Evolutionary conservation across 202 grass and related monocot genomes (phyloP).

Genomic region (Panicum virgatum): DNA sequence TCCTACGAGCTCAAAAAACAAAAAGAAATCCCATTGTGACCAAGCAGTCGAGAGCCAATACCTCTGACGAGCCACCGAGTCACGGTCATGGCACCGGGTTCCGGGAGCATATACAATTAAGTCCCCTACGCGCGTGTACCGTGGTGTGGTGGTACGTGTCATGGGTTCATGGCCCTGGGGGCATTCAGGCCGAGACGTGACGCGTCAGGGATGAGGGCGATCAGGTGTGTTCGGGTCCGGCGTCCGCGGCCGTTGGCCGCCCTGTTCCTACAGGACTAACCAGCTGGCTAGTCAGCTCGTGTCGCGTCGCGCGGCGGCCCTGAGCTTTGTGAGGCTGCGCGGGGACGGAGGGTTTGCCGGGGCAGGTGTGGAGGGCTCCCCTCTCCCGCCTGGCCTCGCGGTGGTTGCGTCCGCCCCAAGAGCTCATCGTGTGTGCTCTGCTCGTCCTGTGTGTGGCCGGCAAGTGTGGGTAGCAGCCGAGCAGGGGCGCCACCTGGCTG

Average conservation of each 20-base stretch:
- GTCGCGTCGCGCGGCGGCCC: not conserved
- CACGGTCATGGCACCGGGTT: not conserved
- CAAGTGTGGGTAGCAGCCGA: conserved; percentile 32
- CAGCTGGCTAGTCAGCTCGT: too few relatives aligned
- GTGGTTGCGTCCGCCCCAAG: not conserved
- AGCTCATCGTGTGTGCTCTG: not conserved
- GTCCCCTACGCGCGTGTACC: too few relatives aligned
- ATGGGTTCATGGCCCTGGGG: not conserved
- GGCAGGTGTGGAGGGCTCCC: not conserved
- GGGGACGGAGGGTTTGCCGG: not conserved
- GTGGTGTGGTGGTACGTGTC: too few relatives aligned
- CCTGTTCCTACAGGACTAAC: too few relatives aligned
- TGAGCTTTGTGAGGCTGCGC: not conserved
- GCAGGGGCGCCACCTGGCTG: not conserved
- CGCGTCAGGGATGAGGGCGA: not conserved
- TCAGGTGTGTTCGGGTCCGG: not conserved
- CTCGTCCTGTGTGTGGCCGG: not conserved
- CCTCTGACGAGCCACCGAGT: not conserved
- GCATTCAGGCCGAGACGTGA: not conserved
- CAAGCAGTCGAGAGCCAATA: not conserved
- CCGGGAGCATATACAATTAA: too few relatives aligned
- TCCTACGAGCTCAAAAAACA: not conserved
- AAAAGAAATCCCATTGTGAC: not conserved
- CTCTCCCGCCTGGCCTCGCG: too few relatives aligned
- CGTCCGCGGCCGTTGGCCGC: not conserved